Evolutionary conservation across 202 grass and related monocot species (phyloP), one percentile per base, ranked within the genome.

Genomic region (Brachypodium distachyon): DNA sequence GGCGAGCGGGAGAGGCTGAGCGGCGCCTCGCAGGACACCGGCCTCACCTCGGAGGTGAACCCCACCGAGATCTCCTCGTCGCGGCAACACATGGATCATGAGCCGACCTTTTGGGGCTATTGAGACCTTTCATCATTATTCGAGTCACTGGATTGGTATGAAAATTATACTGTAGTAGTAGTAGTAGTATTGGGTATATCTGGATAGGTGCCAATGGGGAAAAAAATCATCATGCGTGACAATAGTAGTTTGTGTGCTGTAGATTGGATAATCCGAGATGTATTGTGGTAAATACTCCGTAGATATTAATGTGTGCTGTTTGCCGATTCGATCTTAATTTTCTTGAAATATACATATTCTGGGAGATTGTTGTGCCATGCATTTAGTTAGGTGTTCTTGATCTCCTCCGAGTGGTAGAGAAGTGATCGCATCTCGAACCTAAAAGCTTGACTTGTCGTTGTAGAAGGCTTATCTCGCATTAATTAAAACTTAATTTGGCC

Each of bases 11-110:
- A 77, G 86, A 36, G 64, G 65, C 74, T 85, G 48, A 87, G 84
- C 63, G 78, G 63, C 57, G 79, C 83, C 8, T 91, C 88, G 46
- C 88, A 91, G 77, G 84, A 87, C 49, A 91, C 88, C 25, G 81
- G 84, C 21, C 5, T 91, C 66, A 78, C 88, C 66, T 84, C 72
- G 44, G 84, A 91, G 49, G 54, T 84, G 84, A 91, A 91, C 81
- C 60, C 84, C 61, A 46, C 67, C 40, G 88, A 87, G 81, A 91
- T 84, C 72, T 84, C 77, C 1, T 90, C 88, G 46, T 41, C 78
- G 41, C 67, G 47, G 43, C 74, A 71, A 4, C 71, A 56, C 88
- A 46, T 81, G 33, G 77, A 83, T 53, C 75, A 68, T 17, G 84
- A 81, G 19, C 64, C 71, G 31, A 72, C 56, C 70, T n/a, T 90